Evolutionary conservation across 495 filamentous ascomycete species (phyloP), one percentile per base, ranked within the genome.

Genomic region (Trichoderma reesei): DNA sequence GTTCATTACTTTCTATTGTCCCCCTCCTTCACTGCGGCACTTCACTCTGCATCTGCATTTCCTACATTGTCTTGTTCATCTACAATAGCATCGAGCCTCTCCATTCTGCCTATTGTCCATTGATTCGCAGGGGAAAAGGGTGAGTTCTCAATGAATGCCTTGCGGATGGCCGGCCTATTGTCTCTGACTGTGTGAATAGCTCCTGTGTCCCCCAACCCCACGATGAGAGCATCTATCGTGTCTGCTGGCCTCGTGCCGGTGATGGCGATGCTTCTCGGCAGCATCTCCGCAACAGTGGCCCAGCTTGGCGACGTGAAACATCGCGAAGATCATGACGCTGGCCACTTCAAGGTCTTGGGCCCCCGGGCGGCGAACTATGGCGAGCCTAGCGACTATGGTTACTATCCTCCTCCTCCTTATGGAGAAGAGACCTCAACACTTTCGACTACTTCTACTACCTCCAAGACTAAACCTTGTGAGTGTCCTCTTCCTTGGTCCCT

Each of bases 171-270:
- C 37, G 38, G 54, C 51, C 37, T 46, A 54, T 59, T 63, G 34
- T 59, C 63, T 36, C 36, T 62, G 18, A 62, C 31, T 0, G 26
- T 0, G 26, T 36, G 51, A 56, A 56, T 56, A 56, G 51, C 51
- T 63, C 20, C 39, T 16, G 36, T 46, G 38, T 41, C 60, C 65
- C 39, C 26, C 51, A 56, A 26, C 26, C 18, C 41, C 64, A 73
- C 54, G 16, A 82, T 82, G 79, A 79, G 72, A 65, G 63, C 41
- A 34, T 72, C 62, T 11, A 66, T 65, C 64, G 62, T 76, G 59
- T 65, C 68, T 67, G 59, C 69, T 61, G 71, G 71, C 70, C 60
- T 81, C n/a, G 65, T 67, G 44, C 76, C 72, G 63, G 73, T 70
- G 56, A 62, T 67, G 26, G 60, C 72, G 62, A 54, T 81, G 20